These are phyloP conservation scores for Tricholoma saponaceum DNA, from an alignment of 768 basidiomycete genomes.

Conservation along the genomic window DNA sequence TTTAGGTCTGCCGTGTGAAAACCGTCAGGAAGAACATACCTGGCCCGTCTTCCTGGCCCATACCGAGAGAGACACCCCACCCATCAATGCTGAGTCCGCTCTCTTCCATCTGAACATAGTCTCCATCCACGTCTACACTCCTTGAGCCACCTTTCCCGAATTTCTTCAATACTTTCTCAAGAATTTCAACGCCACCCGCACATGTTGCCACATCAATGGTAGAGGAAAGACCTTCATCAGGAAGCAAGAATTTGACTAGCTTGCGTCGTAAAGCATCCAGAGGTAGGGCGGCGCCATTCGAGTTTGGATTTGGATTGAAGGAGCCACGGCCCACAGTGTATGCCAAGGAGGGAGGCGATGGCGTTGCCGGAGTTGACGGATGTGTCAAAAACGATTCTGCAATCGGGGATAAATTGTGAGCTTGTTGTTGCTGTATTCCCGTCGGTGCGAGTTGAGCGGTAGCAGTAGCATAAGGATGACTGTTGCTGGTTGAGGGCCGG, in stretches of 20 bases:
- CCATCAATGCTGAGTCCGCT: conserved; percentile 81
- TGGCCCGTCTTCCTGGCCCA: conserved; percentile 46
- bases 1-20: conserved; percentile 2
- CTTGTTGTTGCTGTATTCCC: conserved; percentile 26
- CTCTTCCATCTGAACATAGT: conserved; percentile 64
- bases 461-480: conserved; percentile 60
- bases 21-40: conserved; percentile 27
- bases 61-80: conserved; percentile 81
- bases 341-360: conserved; percentile 45
- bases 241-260: conserved; percentile 83
- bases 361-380: conserved; percentile 31
- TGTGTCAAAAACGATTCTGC: conserved; percentile 53
- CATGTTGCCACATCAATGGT: conserved; percentile 83
- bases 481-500: conserved; percentile 37
- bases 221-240: conserved; percentile 74
- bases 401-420: conserved; percentile 64
- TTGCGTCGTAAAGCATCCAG: conserved; percentile 80
- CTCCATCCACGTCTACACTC: conserved; percentile 40
- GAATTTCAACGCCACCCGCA: conserved; percentile 76
- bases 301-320: conserved; percentile 43
- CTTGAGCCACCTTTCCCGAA: conserved; percentile 63
- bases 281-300: conserved; percentile 43
- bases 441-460: conserved; percentile 44
- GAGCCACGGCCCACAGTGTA: conserved; percentile 61
- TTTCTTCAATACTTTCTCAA: conserved; percentile 88